Conservation (phyloP, 306 rosid genomes). For the Fragaria nilgerrensis region DNA sequence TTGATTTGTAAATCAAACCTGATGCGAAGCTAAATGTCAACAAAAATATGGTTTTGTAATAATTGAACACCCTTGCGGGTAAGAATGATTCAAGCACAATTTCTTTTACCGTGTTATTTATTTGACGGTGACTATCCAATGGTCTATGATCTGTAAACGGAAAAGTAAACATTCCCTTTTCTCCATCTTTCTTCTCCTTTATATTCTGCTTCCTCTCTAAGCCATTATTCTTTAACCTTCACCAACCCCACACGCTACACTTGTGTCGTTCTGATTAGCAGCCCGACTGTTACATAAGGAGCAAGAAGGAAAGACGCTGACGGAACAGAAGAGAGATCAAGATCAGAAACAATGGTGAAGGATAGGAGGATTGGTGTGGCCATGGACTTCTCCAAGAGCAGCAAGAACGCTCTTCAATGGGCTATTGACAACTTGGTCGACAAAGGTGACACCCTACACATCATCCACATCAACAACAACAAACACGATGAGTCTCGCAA, state of each 20-base stretch:
- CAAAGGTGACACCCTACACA: conserved; percentile 69
- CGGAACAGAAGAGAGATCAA: not conserved
- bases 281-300: not conserved
- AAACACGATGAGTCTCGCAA: conserved; percentile 43
- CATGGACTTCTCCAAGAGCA: conserved; percentile 73
- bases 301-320: not conserved
- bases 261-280: not conserved
- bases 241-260: not conserved
- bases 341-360: conserved; percentile 52
- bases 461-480: conserved; percentile 55
- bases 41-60: too few species aligned
- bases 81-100: not conserved
- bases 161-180: not conserved
- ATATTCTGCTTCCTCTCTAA: not conserved
- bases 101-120: not conserved
- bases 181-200: not conserved
- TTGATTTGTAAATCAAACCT: too few species aligned
- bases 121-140: not conserved
- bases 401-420: conserved; percentile 86
- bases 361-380: conserved; percentile 81
- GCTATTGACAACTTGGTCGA: conserved; percentile 72
- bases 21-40: too few species aligned
- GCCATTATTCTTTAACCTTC: not conserved
- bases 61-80: not conserved
- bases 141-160: not conserved